A percentile compares a stretch with the other conserved stretches of the same genome.
Conservation (phyloP, 2,329 filamentous ascomycete species). For the Colletotrichum sp. region DNA sequence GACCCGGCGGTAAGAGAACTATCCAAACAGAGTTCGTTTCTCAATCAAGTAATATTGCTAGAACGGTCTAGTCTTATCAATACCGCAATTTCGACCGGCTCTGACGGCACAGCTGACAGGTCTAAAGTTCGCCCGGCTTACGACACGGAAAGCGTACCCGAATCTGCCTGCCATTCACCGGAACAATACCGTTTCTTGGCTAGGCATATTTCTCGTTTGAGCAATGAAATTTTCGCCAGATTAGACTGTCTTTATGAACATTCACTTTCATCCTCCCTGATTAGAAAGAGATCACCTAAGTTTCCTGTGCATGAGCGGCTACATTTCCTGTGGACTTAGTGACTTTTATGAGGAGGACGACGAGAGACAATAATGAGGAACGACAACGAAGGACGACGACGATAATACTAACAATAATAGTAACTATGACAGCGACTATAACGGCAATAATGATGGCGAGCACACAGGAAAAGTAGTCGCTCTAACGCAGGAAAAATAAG, state of each 20-base stretch:
- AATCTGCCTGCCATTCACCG: not conserved
- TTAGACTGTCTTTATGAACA: not conserved
- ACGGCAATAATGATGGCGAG: no score
- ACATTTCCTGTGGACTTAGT: no score
- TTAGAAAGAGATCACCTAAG: not conserved
- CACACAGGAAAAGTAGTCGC: no score
- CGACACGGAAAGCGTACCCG: not conserved
- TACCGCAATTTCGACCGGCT: not conserved
- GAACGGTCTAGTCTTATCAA: not conserved
- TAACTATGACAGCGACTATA: no score
- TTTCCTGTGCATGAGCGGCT: no score
- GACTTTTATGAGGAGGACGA: no score
- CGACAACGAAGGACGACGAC: no score
- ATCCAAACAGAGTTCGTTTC: accelerated
- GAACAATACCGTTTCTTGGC: not conserved
- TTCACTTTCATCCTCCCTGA: not conserved
- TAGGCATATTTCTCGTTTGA: not conserved
- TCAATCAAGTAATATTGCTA: not conserved
- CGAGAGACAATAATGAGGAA: no score
- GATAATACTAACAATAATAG: no score
- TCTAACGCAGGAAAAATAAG: no score
- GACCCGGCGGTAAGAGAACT: not conserved
- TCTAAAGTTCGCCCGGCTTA: not conserved
- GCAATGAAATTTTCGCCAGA: not conserved
- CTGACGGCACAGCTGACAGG: not conserved